Conservation (phyloP, 371 early-diverging fungal genomes). For the Gilbertella persicaria region DNA sequence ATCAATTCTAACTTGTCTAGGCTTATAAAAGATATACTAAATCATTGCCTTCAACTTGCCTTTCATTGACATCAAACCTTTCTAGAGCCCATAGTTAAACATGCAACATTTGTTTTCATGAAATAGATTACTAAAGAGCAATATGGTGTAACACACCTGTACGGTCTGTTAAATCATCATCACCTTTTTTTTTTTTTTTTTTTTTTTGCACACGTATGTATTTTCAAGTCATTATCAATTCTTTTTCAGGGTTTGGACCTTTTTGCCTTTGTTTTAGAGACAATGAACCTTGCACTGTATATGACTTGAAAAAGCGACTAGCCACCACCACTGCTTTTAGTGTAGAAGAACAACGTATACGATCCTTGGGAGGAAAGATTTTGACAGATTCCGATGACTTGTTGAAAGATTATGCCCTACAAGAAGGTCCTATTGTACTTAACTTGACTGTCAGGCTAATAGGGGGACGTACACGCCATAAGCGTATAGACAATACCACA, state of each 20-base stretch:
- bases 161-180: no score
- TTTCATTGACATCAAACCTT: no score
- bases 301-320: conserved; percentile 17
- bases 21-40: no score
- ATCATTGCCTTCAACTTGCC: no score
- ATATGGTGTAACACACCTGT: no score
- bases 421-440: conserved; percentile 16
- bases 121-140: no score
- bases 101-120: no score
- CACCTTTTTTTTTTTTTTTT: no score
- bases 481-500: no score
- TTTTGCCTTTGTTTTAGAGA: conserved; percentile 17
- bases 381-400: conserved; percentile 19
- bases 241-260: conserved; percentile 26
- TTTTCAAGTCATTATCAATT: conserved; percentile 27
- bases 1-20: no score
- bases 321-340: conserved; percentile 7
- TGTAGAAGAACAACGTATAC: conserved; percentile 21
- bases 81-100: no score
- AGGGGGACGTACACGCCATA: conserved; percentile 21
- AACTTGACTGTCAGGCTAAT: conserved; percentile 20
- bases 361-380: conserved; percentile 19
- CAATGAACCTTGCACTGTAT: conserved; percentile 12
- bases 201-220: no score
- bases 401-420: conserved; percentile 7